A percentile compares a stretch with the other conserved stretches of the same genome.
phyloP scores from a whole-genome alignment of 2,329 filamentous ascomycete species.

The Fusarium camptoceras region DNA sequence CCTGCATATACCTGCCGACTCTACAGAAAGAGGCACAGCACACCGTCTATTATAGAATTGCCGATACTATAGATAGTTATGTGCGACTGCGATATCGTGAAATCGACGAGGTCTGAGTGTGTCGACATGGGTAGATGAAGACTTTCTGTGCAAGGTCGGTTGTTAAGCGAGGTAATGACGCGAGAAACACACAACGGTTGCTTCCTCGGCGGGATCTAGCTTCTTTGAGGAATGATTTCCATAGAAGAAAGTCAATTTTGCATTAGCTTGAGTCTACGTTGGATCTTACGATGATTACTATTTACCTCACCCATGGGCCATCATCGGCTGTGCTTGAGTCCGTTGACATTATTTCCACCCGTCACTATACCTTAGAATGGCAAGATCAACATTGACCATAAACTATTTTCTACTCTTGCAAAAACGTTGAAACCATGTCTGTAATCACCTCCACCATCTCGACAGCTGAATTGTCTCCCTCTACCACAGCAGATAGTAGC shows the following conservation, averaged over 20 bases:
- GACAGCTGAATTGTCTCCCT: not conserved
- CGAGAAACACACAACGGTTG: not conserved
- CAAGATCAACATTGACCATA: not conserved
- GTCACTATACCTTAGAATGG: not conserved
- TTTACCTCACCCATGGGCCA: not conserved
- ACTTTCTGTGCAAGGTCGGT: not conserved
- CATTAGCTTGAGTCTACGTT: not conserved
- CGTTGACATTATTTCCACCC: not conserved
- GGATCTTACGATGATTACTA: constrained; percentile 1
- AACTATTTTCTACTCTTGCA: not conserved
- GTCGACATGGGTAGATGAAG: not conserved
- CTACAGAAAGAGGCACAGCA: not conserved
- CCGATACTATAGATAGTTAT: not conserved
- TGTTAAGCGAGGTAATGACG: not conserved
- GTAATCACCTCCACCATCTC: not conserved
- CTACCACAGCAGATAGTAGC: not conserved
- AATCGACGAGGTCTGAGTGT: not conserved
- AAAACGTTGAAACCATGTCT: not conserved
- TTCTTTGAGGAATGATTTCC: not conserved
- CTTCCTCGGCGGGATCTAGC: not conserved
- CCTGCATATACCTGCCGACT: not conserved
- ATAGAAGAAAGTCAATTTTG: not conserved
- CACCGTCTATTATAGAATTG: not conserved
- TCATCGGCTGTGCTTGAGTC: not conserved
- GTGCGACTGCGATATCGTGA: not conserved